A percentile compares a stretch with the other conserved stretches of the same genome.
Conservation (phyloP, 2,329 filamentous ascomycete species). For the Aspergillus ibericus region DNA sequence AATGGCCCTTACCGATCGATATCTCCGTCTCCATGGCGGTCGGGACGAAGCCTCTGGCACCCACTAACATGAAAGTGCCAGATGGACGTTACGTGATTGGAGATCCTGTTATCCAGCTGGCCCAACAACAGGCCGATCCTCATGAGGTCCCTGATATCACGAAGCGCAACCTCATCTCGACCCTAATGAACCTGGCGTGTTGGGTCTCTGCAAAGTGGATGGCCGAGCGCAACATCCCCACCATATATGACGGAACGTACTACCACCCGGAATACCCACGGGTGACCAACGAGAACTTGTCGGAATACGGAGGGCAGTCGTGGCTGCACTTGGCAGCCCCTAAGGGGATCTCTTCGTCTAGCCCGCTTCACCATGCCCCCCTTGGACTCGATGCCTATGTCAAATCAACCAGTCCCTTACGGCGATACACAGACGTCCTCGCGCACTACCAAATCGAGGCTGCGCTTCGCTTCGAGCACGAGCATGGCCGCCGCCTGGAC, state of each 20-base stretch:
- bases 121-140: conserved; percentile 29
- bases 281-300: conserved; percentile 39
- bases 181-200: conserved; percentile 58
- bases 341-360: conserved; percentile 45
- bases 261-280: conserved; percentile 42
- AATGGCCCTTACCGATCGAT: conserved; percentile 25
- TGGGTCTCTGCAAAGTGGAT: conserved; percentile 38
- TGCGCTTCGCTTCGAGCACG: conserved; percentile 57
- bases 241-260: conserved; percentile 38
- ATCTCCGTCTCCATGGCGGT: conserved; percentile 28
- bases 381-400: conserved; percentile 56
- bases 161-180: conserved; percentile 42
- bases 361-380: conserved; percentile 50
- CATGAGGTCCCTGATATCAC: conserved; percentile 41
- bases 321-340: conserved; percentile 41
- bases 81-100: conserved; percentile 38
- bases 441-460: conserved; percentile 66
- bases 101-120: conserved; percentile 45
- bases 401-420: conserved; percentile 62
- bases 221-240: conserved; percentile 38
- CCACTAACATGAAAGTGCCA: conserved; percentile 31
- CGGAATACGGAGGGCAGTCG: conserved; percentile 42
- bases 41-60: conserved; percentile 22
- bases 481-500: conserved; percentile 45
- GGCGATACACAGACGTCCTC: conserved; percentile 61